Percentiles rank a stretch among this genome's conserved stretches.
phyloP scores from a whole-genome alignment of 257 asterid species.

The Penstemon eatonii region DNA sequence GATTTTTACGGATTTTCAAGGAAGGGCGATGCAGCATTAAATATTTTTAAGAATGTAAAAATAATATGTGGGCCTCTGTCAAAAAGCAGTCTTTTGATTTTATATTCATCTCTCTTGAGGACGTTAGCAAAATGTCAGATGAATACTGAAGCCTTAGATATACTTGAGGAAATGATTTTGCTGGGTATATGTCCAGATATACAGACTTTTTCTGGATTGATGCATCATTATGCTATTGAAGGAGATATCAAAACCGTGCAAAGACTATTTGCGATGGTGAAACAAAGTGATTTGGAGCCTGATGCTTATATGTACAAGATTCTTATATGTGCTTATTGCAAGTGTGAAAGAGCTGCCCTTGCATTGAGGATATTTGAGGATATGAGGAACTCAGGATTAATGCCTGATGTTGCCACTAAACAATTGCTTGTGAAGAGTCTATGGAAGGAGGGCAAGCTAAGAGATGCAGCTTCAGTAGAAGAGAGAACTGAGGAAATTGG shows the following conservation, averaged over 20 bases:
- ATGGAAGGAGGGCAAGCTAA: slow-evolving; percentile 90
- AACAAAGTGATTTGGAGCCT: slow-evolving; percentile 72
- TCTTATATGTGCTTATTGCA: slow-evolving; percentile 82
- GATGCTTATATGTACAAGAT: slow-evolving; percentile 87
- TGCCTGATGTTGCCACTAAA: slow-evolving; percentile 65
- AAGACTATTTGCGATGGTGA: slow-evolving; percentile 75
- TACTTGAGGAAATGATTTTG: slow-evolving; percentile 85
- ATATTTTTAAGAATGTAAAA: slow-evolving; percentile 50
- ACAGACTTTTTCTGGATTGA: slow-evolving; percentile 80
- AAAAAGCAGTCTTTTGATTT: slow-evolving; percentile 43
- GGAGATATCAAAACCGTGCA: slow-evolving; percentile 84
- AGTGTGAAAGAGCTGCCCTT: slow-evolving; percentile 77
- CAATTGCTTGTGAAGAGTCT: slow-evolving; percentile 76
- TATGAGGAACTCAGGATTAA: slow-evolving; percentile 55
- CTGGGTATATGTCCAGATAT: slow-evolving; percentile 59
- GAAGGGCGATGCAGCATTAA: slow-evolving; percentile 66
- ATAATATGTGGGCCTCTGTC: slow-evolving; percentile 63
- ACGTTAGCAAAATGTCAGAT: slow-evolving; percentile 75
- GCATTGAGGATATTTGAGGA: slow-evolving; percentile 84
- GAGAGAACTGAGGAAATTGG: slow-evolving; percentile 59
- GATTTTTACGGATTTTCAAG: slow-evolving; percentile 79
- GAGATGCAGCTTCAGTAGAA: slow-evolving; percentile 91
- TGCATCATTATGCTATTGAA: slow-evolving; percentile 84
- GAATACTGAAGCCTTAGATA: slow-evolving; percentile 53
- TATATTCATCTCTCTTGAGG: slow-evolving; percentile 78